A percentile compares a stretch with the other conserved stretches of the same genome.
phyloP scores from a whole-genome alignment of 164 flowering plant genomes.

The Magnolia changhungtana region DNA sequence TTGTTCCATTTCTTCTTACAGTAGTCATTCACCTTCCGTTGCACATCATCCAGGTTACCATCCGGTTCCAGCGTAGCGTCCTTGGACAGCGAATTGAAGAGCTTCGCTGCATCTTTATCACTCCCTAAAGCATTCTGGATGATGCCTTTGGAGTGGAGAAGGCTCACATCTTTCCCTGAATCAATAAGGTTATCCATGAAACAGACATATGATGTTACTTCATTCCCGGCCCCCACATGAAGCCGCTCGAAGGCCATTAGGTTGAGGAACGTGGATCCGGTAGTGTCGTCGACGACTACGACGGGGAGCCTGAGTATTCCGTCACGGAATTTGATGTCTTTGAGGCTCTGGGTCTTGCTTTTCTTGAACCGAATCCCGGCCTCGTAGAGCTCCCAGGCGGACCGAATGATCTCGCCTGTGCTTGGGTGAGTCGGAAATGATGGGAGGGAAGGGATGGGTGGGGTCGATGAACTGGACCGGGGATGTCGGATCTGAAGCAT shows the following conservation, averaged over 20 bases:
- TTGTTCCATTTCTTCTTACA: conserved; percentile 39
- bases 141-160: conserved; percentile 39
- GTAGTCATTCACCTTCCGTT: conserved; percentile 31
- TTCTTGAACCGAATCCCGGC: conserved; percentile 48
- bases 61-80: conserved; percentile 42
- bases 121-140: conserved; percentile 51
- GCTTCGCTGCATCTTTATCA: conserved; percentile 49
- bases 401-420: conserved; percentile 16
- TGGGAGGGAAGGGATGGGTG: not conserved
- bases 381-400: conserved; percentile 43
- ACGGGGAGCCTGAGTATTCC: conserved; percentile 47
- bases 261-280: conserved; percentile 43
- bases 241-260: conserved; percentile 55
- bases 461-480: not conserved
- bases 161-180: conserved; percentile 39
- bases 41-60: conserved; percentile 27
- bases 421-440: not conserved
- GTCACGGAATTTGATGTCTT: conserved; percentile 39
- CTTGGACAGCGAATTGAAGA: conserved; percentile 49
- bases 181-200: conserved; percentile 64
- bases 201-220: conserved; percentile 42
- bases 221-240: conserved; percentile 50
- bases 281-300: conserved; percentile 41
- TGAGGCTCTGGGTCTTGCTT: conserved; percentile 33
- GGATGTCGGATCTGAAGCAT: conserved; percentile 19